Conservation (phyloP, 345 rosid genomes). For the Camelina neglecta region DNA sequence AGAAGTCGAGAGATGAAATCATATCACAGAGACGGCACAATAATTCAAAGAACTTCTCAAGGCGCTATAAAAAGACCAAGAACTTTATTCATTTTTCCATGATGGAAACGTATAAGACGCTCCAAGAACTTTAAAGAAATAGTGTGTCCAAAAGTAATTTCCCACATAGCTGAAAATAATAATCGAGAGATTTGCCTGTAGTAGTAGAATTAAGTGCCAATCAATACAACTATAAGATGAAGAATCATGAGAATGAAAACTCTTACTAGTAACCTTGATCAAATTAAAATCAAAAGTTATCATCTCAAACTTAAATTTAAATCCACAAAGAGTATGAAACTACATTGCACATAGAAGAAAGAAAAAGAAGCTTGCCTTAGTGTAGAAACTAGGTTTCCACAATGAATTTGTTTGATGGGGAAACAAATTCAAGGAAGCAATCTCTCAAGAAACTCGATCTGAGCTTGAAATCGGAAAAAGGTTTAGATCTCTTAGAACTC, state of each 20-base stretch:
- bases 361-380: constrained; percentile 43
- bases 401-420: too few relatives aligned
- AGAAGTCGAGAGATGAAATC: not conserved
- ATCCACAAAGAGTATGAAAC: not conserved
- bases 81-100: constrained; percentile 80
- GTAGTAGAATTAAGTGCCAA: constrained; percentile 16
- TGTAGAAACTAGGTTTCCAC: too few relatives aligned
- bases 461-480: too few relatives aligned
- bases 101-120: constrained; percentile 99
- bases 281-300: not conserved
- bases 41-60: not conserved
- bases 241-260: constrained; percentile 22
- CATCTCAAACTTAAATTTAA: not conserved
- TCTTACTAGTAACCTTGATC: not conserved
- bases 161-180: constrained; percentile 91
- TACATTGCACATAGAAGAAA: constrained; percentile 2
- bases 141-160: constrained; percentile 98
- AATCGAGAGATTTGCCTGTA: constrained; percentile 93
- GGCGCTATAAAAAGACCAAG: too few relatives aligned
- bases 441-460: too few relatives aligned
- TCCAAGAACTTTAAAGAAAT: constrained; percentile 94
- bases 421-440: too few relatives aligned
- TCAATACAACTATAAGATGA: constrained; percentile 22
- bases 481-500: too few relatives aligned
- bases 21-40: not conserved